Base-by-base conservation (phyloP, 2,329 filamentous ascomycete genomes). In the Akanthomyces dipterigenus region DNA sequence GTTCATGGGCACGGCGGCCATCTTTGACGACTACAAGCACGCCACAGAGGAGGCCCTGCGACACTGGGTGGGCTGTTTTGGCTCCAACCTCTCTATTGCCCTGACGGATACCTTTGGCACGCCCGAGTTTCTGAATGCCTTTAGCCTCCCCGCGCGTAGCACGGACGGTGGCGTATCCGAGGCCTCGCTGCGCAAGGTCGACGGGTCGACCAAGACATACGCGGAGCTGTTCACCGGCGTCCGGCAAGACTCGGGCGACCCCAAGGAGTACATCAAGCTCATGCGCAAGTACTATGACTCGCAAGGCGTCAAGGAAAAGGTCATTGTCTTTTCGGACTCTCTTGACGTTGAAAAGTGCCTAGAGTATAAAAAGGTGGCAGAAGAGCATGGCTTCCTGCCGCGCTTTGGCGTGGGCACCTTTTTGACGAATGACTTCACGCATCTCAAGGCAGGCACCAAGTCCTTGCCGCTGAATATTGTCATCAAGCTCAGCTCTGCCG, bases 1-100 rank as follows among this genome's bases (percentile, higher is more conserved):
- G 95, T 98, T 97, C 79, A 99, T 99, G 95, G 93, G 91, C 46
- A 93, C 96, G 64, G 95, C 95, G 1, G 93, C 95, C 43, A 91
- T 97, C 67, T 90, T 88, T 5, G 83, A 91, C 64, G 85, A 97
- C 75, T 99, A 99, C 71, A 83, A 86, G 67, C 81, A 83, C 64
- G 93, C 95, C 3, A 96, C 93, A 42, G 91, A 96, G 72, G 82
- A 88, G 65, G 93, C 91, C 0, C 78, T 99, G 67, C 82, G 86
- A 62, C 91, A 96, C 72, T 99, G 95, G 95, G 84, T 96, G 38
- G 87, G 88, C 57, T 96, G 90, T 64, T 99, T 97, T 71, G 95
- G 95, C 4, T 86, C 82, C 40, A 88, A 93, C 38, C 82, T 97
- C 36, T 87, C 88, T 6, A 93, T 99, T 67, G 93, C 95, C 1